Evolutionary conservation across 345 rosid genomes (phyloP), one percentile per base, ranked within the genome.

Genomic region (Excoecaria cochinchinensis): DNA sequence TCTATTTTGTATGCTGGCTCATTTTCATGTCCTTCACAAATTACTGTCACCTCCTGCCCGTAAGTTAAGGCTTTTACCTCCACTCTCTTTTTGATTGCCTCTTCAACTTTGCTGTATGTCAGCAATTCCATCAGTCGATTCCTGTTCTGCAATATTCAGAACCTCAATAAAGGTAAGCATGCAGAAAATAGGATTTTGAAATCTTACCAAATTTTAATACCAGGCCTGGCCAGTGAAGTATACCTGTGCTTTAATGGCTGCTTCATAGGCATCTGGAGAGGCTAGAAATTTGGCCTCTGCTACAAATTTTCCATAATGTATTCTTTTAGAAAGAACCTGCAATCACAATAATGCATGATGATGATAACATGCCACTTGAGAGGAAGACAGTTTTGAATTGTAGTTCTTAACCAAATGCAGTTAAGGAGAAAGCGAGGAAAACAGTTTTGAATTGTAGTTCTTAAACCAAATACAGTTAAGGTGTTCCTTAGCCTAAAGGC

Each of bases 231-330:
- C 19, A 8, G 13, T 3, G 15, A 31, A 9, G 36, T 38, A 9
- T 70, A 87, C 97, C 86, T 93, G 95, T 79, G 86, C 92, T 79
- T 60, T 82, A 71, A 95, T 95, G 57, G 97, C 92, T 1, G 82
- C 75, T 75, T 80, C 72, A 13, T 95, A 91, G 24, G 80, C 90
- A 69, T 87, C 86, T 5, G 99, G 94, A 51, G 87, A 77, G 16
- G 87, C 92, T 72, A 42, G 93, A 77, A 86, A 95, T 82, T 93
- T 95, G 62, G 96, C 94, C 76, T 95, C 99, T 4, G 99, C 99
- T 1, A 95, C 98, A 79, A 80, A 93, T 84, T 93, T 93, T 58
- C 98, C 98, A 47, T 95, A 95, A 79, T 93, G 99, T 31, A 95
- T 89, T 84, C 99, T 88, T 88, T 89, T 95, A 21, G 98, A 95